Evolutionary conservation across 2,329 filamentous ascomycete genomes (phyloP), one percentile per base, ranked within the genome.

Genomic region (Trichophyton simii): DNA sequence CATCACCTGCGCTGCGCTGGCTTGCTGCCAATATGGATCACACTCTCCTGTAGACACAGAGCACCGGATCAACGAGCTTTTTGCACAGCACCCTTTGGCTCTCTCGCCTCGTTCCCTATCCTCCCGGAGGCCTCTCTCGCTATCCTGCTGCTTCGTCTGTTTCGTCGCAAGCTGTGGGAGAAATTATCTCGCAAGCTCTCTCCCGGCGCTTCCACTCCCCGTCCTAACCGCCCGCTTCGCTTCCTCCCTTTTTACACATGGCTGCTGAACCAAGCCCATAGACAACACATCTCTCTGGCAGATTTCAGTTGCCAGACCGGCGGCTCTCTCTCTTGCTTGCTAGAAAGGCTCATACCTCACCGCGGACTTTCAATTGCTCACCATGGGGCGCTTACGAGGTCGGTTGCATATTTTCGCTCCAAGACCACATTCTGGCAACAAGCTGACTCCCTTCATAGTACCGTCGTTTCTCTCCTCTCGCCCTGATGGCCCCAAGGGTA

Each of bases 341-440:
- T n/a, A n/a, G 28, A 25, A 28, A 25, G 22, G n/a, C 2, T 5
- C 6, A 13, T 28, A n/a, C 3, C 34, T 15, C 28, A 25, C 50
- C 28, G 11, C 50, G 5, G 50, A 13, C 50, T 54, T 54, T 20
- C 50, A 54, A 28, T 54, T 46, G 46, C 54, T 54, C 13, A 54
- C 18, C 57, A 65, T 65, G 64, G 64, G 64, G n/a, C 59, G 62
- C 11, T 60, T 61, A 41, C 50, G 60, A 48, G 64, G 64, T 65
- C 57, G 6, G 64, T 63, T 7, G 3, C 18, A 6, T 38, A 44
- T 15, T 13, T 38, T 38, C 58, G 0, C 18, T 44, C 41, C 31
- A 48, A 13, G 34, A 6, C 28, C 34, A 38, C 11, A 38, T 38
- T 3, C 9, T 9, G 34, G 9, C 34, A 38, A 13, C 8, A 8